Evolutionary conservation across 768 basidiomycete genomes (phyloP).

Genomic region (Xerocomellus amylosporus): DNA sequence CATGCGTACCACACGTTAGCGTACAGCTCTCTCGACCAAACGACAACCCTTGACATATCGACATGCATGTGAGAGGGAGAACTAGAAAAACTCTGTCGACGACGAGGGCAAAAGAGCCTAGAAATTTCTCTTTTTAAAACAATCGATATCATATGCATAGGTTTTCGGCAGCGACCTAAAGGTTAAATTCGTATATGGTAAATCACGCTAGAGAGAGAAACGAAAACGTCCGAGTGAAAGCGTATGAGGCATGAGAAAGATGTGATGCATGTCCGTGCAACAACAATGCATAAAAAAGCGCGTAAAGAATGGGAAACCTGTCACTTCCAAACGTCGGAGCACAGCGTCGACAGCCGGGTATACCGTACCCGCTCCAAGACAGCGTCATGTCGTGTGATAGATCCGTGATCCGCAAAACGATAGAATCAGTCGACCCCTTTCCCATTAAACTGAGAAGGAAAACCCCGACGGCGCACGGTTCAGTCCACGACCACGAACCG

Average conservation of each 20-base stretch:
- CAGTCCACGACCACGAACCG: constrained; percentile 62
- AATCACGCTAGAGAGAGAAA: background rate
- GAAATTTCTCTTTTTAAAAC: too few species aligned
- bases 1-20: too few species aligned
- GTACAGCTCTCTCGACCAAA: too few species aligned
- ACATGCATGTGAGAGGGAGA: too few species aligned
- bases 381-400: background rate
- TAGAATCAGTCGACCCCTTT: background rate
- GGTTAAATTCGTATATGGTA: background rate
- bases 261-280: constrained; percentile 10
- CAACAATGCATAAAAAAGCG: constrained; percentile 3
- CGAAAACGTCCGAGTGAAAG: background rate
- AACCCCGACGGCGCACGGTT: constrained; percentile 8
- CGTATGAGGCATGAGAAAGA: background rate
- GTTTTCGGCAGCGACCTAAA: too few species aligned
- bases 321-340: background rate
- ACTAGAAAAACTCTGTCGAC: too few species aligned
- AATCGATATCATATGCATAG: background rate
- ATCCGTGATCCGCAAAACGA: background rate
- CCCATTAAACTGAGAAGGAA: background rate
- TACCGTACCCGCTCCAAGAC: background rate
- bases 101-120: too few species aligned
- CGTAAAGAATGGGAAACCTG: background rate
- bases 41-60: too few species aligned
- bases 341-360: background rate